Conservation (phyloP, 192 early-diverging fungal species). For the Coemansia sp. region DNA sequence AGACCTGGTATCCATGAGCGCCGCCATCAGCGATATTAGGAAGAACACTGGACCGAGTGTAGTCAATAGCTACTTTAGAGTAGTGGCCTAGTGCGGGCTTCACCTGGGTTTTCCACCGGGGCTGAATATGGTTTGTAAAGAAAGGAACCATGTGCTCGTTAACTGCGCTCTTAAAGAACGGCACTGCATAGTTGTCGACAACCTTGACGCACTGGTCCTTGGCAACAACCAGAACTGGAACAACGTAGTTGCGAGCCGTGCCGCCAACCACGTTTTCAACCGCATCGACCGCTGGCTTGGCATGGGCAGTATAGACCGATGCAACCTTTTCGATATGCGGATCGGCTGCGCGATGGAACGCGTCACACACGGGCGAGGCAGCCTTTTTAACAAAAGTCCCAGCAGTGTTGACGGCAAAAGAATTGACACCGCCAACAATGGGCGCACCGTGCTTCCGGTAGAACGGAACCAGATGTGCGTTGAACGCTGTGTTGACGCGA, state of each 20-base stretch:
- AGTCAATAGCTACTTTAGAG: conserved; percentile 23
- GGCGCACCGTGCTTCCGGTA: conserved; percentile 45
- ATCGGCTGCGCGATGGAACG: conserved; percentile 18
- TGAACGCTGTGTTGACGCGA: conserved; percentile 40
- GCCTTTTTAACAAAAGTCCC: conserved; percentile 24
- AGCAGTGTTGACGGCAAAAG: conserved; percentile 26
- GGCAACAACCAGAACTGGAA: conserved; percentile 12
- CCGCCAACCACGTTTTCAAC: conserved; percentile 6
- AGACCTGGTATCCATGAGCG: not conserved
- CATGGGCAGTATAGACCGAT: conserved; percentile 17
- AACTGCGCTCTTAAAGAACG: conserved; percentile 21
- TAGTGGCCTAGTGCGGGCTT: conserved; percentile 34
- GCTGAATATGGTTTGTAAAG: conserved; percentile 33
- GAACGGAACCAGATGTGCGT: conserved; percentile 51
- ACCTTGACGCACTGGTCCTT: not conserved
- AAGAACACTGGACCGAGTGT: conserved; percentile 32
- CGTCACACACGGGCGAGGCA: conserved; percentile 22
- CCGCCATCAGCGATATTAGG: conserved; percentile 40
- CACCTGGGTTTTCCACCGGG: conserved; percentile 45
- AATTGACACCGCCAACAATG: conserved; percentile 10
- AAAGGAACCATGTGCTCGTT: conserved; percentile 39
- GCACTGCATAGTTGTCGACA: conserved; percentile 28
- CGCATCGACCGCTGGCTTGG: conserved; percentile 29
- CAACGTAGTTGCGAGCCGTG: conserved; percentile 10
- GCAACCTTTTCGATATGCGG: conserved; percentile 23